Evolutionary conservation across 106 monocot genomes (phyloP).

Genomic region (Chionographis japonica): DNA sequence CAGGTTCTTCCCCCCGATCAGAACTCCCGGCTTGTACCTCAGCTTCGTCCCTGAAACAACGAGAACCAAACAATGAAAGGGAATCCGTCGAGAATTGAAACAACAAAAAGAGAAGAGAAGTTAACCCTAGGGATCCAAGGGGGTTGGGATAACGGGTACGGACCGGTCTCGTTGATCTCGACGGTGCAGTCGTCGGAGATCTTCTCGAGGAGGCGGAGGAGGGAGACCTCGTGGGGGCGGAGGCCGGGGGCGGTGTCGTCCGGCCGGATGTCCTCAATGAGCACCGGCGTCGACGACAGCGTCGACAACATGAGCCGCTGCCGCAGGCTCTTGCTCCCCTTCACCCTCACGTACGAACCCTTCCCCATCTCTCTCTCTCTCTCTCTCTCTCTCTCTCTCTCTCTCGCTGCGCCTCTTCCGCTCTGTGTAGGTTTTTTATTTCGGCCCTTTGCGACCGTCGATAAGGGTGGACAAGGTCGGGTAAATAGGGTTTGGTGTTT

Average conservation of each 20-base stretch:
- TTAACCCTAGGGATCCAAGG: not conserved
- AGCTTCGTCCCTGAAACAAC: conserved; percentile 65
- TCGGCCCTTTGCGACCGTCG: too few relatives aligned
- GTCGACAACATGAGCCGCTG: conserved; percentile 77
- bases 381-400: not conserved
- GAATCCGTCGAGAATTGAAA: not conserved
- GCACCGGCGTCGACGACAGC: conserved; percentile 58
- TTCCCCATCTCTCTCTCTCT: conserved; percentile 49
- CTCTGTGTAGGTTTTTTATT: too few relatives aligned
- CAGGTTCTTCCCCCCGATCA: conserved; percentile 71
- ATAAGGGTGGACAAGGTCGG: too few relatives aligned
- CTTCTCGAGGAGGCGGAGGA: conserved; percentile 78
- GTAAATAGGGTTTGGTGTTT: too few relatives aligned
- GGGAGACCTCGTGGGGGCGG: conserved; percentile 65
- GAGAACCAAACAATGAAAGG: not conserved
- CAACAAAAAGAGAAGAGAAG: not conserved
- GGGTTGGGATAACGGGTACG: not conserved
- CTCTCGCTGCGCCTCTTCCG: not conserved
- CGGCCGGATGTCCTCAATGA: conserved; percentile 67
- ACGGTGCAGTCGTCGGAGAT: conserved; percentile 77
- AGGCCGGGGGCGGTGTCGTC: conserved; percentile 66
- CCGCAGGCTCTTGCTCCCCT: conserved; percentile 59
- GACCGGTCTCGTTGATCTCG: conserved; percentile 85
- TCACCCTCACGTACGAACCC: conserved; percentile 43
- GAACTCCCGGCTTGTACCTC: conserved; percentile 83